Percentiles rank a stretch among this genome's conserved stretches.
Evolutionary conservation across 192 early-diverging fungal species (phyloP).

Genomic region (Podila verticillata): DNA sequence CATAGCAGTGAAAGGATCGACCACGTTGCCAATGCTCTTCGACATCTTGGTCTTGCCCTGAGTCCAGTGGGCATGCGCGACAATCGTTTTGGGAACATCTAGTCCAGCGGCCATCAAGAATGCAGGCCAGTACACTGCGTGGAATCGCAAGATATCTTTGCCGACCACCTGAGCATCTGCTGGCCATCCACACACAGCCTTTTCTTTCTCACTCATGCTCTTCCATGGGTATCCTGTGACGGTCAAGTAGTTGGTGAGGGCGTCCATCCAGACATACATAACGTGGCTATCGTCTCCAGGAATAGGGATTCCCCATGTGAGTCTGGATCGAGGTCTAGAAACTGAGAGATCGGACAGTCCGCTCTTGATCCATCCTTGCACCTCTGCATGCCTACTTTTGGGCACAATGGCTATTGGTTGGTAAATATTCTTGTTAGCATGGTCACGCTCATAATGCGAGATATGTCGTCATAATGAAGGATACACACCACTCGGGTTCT

Average conservation of each 20-base stretch:
- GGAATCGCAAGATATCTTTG: conserved; percentile 97
- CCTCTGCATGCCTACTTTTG: conserved; percentile 69
- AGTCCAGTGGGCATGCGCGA: conserved; percentile 97
- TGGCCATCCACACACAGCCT: conserved; percentile 61
- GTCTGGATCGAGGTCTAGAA: conserved; percentile 79
- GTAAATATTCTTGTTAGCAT: not conserved
- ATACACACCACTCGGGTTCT: conserved; percentile 64
- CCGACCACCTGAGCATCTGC: conserved; percentile 89
- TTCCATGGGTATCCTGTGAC: conserved; percentile 86
- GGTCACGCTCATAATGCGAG: not conserved
- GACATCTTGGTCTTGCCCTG: conserved; percentile 94
- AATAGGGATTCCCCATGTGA: conserved; percentile 93
- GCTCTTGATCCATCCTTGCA: conserved; percentile 64
- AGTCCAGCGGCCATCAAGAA: conserved; percentile 91
- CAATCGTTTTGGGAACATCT: conserved; percentile 78
- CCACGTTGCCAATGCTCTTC: conserved; percentile 93
- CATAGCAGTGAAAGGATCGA: conserved; percentile 81
- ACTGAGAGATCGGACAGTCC: conserved; percentile 84
- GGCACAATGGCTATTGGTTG: conserved; percentile 70
- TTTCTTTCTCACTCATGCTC: conserved; percentile 12
- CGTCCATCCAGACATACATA: conserved; percentile 98
- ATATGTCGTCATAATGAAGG: no score
- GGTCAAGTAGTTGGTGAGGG: conserved; percentile 92
- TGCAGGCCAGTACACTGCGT: conserved; percentile 98
- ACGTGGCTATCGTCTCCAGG: conserved; percentile 89